Percentiles rank a stretch among this genome's conserved stretches.
Conservation (phyloP, 2,329 filamentous ascomycete genomes). For the Cadophora gregata region DNA sequence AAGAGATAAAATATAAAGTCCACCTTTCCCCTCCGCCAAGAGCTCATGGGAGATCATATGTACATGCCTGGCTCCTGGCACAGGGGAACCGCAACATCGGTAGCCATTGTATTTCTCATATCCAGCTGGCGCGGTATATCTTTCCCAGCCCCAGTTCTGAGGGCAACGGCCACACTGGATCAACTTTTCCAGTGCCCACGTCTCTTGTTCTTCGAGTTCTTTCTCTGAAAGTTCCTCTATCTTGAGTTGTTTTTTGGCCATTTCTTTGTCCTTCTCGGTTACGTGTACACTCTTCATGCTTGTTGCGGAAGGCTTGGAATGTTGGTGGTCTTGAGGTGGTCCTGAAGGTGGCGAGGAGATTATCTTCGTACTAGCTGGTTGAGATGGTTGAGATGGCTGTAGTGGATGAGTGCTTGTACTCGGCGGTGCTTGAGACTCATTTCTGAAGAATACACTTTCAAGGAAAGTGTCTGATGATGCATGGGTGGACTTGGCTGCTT, state of each 20-base stretch:
- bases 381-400: neutral
- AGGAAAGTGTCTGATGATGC: neutral
- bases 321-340: neutral
- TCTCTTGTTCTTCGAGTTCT: neutral
- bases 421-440: neutral
- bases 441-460: neutral
- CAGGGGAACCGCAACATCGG: neutral
- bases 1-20: neutral
- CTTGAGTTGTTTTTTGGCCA: neutral
- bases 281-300: neutral
- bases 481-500: neutral
- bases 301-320: neutral
- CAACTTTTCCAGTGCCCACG: neutral
- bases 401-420: neutral
- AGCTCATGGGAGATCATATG: neutral
- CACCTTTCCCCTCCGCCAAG: neutral
- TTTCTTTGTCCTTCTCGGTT: neutral
- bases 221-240: neutral
- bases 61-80: neutral
- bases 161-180: neutral
- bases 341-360: neutral
- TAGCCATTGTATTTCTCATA: slow-evolving; percentile 1
- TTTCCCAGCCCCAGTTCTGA: neutral
- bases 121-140: neutral
- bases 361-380: neutral